Conservation (phyloP, 495 filamentous ascomycete species). For the Cryomyces minteri region DNA sequence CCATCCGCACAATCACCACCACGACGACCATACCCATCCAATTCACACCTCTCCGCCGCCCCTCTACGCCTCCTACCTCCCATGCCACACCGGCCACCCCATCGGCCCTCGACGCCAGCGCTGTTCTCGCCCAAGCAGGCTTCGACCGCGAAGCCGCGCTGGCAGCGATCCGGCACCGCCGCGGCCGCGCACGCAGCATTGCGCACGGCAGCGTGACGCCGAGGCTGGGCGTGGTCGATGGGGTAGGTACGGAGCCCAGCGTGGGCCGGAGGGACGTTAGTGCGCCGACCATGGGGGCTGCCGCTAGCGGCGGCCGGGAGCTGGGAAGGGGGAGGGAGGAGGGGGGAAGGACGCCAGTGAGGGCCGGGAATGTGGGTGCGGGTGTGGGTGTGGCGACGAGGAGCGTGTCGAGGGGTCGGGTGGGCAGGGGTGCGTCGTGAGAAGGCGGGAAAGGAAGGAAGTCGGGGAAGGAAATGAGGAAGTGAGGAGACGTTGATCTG, state of each 20-base stretch:
- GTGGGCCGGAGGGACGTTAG: slow-evolving; percentile 20
- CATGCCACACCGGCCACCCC: slow-evolving; percentile 2
- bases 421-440: no score
- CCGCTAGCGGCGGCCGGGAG: not conserved
- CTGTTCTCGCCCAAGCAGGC: not conserved
- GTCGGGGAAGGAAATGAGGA: no score
- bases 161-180: slow-evolving; percentile 18
- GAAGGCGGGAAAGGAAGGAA: no score
- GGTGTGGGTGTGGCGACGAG: no score
- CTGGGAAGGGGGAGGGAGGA: not conserved
- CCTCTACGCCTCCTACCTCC: slow-evolving; percentile 4
- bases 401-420: no score
- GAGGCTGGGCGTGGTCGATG: slow-evolving; percentile 19
- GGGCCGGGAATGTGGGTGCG: not conserved
- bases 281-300: slow-evolving; percentile 16
- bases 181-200: slow-evolving; percentile 21
- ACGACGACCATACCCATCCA: slow-evolving; percentile 23
- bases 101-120: not conserved
- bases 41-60: slow-evolving; percentile 18
- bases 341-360: not conserved
- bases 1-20: slow-evolving; percentile 20
- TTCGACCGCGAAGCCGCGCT: slow-evolving; percentile 23
- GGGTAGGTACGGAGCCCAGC: slow-evolving; percentile 1
- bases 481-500: no score
- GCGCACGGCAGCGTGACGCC: slow-evolving; percentile 19